Evolutionary conservation across 192 early-diverging fungal genomes (phyloP), one percentile per base, ranked within the genome.

Genomic region (Podila verticillata): DNA sequence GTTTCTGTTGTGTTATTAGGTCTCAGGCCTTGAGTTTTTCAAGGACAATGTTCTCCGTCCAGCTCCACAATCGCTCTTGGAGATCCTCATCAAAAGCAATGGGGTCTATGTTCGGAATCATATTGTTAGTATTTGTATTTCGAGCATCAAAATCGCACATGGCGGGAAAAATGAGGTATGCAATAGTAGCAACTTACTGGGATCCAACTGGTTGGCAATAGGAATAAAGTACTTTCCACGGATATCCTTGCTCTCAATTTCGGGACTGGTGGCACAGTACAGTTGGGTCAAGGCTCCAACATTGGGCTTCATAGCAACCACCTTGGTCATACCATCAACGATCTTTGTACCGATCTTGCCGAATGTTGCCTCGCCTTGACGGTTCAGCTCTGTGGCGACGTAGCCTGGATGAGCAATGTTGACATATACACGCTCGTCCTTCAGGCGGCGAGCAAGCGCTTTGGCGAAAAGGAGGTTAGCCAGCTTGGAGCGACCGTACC

Each of bases 401-500:
- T 73, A 60, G 0, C 86, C 86, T 22, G 58, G 51, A 36, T 59
- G 70, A 17, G 44, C 65, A 9, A 68, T 29, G 39, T 68, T 68
- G 28, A 68, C 66, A 22, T 39, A 68, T 24, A 68, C 66, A 10
- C 48, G 57, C 5, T 68, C 66, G n/a, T 68, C 48, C 0, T 68
- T 59, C 2, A 79, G 30, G n/a, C 68, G 35, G 5, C 68, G 62
- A n/a, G 84, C 81, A 13, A 92, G 72, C n/a, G 82, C 70, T 22
- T 65, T 73, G 5, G 84, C 67, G 66, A 88, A 90, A 3, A 85
- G 69, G 22, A 85, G 61, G 63, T 86, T 88, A 30, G 85, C 74
- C 47, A 89, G 61, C 74, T 92, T 92, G 29, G 82, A 75, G 15
- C 77, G 66, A 30, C 72, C 82, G 66, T 90, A 89, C 24, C 61